phyloP scores from a whole-genome alignment of 192 early-diverging fungal species.

The Entomortierella lignicola region DNA sequence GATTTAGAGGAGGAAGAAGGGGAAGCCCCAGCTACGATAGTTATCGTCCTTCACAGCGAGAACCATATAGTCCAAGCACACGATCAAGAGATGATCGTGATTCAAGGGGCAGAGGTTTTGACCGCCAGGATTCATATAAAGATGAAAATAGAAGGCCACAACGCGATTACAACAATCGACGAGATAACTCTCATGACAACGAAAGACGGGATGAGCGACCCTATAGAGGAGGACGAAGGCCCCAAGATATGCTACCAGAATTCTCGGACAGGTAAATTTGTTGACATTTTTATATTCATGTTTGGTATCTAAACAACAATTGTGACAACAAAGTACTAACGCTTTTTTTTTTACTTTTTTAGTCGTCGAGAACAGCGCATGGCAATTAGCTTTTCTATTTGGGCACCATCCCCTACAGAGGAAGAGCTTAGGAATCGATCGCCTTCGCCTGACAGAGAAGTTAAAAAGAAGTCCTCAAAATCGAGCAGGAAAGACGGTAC shows the following conservation, averaged over 20 bases:
- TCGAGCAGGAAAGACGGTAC: constrained; percentile 28
- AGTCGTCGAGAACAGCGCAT: constrained; percentile 56
- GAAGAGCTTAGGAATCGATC: constrained; percentile 59
- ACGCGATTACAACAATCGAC: neutral
- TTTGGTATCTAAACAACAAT: neutral
- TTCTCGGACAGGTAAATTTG: constrained; percentile 30
- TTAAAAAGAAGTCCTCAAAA: constrained; percentile 37
- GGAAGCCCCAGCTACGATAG: constrained; percentile 28
- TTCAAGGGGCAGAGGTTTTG: neutral
- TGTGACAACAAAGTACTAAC: too few relatives aligned
- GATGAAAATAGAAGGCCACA: constrained; percentile 6
- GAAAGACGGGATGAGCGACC: constrained; percentile 9
- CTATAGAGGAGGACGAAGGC: constrained; percentile 33
- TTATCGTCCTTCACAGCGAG: constrained; percentile 4
- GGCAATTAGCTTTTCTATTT: constrained; percentile 59
- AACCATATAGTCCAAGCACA: neutral
- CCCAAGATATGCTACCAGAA: constrained; percentile 18
- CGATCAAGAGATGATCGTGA: neutral
- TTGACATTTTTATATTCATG: neutral
- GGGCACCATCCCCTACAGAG: constrained; percentile 66
- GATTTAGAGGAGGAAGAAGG: constrained; percentile 5
- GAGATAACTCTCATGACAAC: neutral
- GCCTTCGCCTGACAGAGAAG: constrained; percentile 34
- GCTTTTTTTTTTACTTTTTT: constrained; percentile 1
- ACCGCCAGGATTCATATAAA: neutral